A percentile compares a stretch with the other conserved stretches of the same genome.
These are phyloP conservation scores for Tuber microsphaerosporum DNA, from an alignment of 495 filamentous ascomycete species.

Conservation along the genomic window DNA sequence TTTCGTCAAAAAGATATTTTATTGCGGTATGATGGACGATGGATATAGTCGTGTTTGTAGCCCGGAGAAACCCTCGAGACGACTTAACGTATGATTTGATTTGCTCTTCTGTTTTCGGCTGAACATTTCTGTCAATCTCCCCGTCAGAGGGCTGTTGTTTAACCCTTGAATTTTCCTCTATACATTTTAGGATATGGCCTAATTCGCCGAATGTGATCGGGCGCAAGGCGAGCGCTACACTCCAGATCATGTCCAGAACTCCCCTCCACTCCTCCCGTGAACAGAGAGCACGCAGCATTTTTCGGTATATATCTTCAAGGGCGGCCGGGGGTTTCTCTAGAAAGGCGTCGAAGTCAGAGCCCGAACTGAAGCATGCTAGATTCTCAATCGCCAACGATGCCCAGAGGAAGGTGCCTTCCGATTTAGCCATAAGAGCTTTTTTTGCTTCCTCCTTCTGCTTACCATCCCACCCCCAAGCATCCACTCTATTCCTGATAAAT, in stretches of 20 bases:
- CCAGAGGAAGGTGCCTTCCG: neutral
- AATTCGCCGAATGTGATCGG: neutral
- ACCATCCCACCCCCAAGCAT: neutral
- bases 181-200: neutral
- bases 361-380: neutral
- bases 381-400: neutral
- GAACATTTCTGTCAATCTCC: neutral
- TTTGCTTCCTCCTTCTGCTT: neutral
- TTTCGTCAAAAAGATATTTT: neutral
- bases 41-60: neutral
- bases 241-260: neutral
- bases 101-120: neutral
- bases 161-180: neutral
- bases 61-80: neutral
- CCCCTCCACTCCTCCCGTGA: neutral
- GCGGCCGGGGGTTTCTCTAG: neutral
- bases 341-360: neutral
- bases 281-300: neutral
- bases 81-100: neutral
- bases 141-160: rapidly evolving
- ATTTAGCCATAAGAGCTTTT: neutral
- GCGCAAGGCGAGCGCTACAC: neutral
- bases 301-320: neutral
- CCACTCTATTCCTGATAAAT: neutral
- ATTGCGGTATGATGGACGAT: neutral